Conservation (phyloP, 2,329 filamentous ascomycete genomes). For the Ascochyta koolunga region DNA sequence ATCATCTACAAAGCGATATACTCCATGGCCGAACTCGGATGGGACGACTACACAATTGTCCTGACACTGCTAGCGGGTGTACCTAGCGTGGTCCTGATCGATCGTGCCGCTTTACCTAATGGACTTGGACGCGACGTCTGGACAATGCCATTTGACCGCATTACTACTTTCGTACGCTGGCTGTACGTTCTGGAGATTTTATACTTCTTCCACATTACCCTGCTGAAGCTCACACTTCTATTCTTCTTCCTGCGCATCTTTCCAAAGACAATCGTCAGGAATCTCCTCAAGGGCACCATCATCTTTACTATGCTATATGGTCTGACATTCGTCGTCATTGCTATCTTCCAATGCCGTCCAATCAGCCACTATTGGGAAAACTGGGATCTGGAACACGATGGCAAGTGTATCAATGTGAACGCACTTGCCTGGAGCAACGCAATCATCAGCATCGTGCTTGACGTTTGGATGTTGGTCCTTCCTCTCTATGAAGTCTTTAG, state of each 20-base stretch:
- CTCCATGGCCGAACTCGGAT: slow-evolving; percentile 43
- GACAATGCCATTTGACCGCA: slow-evolving; percentile 51
- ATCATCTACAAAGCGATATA: slow-evolving; percentile 48
- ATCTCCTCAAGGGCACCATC: slow-evolving; percentile 27
- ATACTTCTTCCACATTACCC: slow-evolving; percentile 41
- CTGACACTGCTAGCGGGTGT: slow-evolving; percentile 27
- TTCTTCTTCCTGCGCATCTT: slow-evolving; percentile 40
- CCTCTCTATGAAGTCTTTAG: slow-evolving; percentile 42
- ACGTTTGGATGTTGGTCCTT: slow-evolving; percentile 42
- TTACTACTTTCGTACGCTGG: slow-evolving; percentile 52
- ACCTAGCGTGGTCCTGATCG: slow-evolving; percentile 36
- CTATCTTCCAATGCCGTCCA: slow-evolving; percentile 43
- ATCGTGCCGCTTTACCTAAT: slow-evolving; percentile 23
- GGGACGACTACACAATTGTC: slow-evolving; percentile 48
- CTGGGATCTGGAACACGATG: slow-evolving; percentile 34
- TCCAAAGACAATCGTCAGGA: slow-evolving; percentile 25
- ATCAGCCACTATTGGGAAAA: slow-evolving; percentile 42
- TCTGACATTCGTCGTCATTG: slow-evolving; percentile 24
- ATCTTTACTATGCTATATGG: slow-evolving; percentile 34
- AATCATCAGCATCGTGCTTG: slow-evolving; percentile 41
- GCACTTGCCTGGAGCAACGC: slow-evolving; percentile 41
- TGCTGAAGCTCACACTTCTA: slow-evolving; percentile 37
- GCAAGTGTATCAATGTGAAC: slow-evolving; percentile 46
- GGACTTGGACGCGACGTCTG: slow-evolving; percentile 61
- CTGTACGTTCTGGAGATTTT: slow-evolving; percentile 43